Base-by-base conservation (phyloP, 2,329 filamentous ascomycete genomes). In the Diaporthe ampelina region DNA sequence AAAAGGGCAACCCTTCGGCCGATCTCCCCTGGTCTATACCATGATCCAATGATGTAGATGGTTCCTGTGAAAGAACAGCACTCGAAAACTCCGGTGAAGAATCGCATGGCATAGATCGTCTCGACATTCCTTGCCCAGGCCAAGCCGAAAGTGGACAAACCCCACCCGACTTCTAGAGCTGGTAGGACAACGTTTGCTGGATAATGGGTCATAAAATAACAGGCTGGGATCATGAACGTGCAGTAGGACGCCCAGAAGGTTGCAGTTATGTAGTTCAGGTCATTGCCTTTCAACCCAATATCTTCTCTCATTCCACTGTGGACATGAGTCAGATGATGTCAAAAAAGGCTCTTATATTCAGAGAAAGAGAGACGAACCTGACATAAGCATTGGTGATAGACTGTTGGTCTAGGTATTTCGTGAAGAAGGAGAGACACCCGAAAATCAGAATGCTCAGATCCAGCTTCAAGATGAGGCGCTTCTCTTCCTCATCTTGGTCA, bases 1-100 rank as follows among this genome's bases (percentile, higher is more conserved):
- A 88, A 89, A 1, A 88, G 82, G 0, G 86, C 86, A 0, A 86
- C 85, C 4, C 88, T 81, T 73, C 88, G 87, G 59, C 85, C 88
- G 0, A 83, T 82, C 43, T 84, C 82, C 4, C 74, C 68, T 19
- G 79, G 81, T 24, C 79, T 82, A 67, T 83, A 83, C 82, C 82
- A 84, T 1, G 81, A 83, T 6, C 82, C 80, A 35, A 83, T 81
- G 7, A 83, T 74, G 72, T 82, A 83, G 7, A 82, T 80, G 2
- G 78, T 79, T 7, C 79, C 79, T 6, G 80, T 79, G 58, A 79
- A 80, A 0, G 78, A 79, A 61, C 78, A 79, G 52, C 77, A 79
- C 70, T 81, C 79, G 35, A 80, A 83, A 6, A 83, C 19, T 0
- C 82, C 82, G n/a, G 82, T 79, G 15, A 84, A 77, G 74, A 84